phyloP scores from a whole-genome alignment of 2,329 filamentous ascomycete genomes.

The Xylaria polymorpha region DNA sequence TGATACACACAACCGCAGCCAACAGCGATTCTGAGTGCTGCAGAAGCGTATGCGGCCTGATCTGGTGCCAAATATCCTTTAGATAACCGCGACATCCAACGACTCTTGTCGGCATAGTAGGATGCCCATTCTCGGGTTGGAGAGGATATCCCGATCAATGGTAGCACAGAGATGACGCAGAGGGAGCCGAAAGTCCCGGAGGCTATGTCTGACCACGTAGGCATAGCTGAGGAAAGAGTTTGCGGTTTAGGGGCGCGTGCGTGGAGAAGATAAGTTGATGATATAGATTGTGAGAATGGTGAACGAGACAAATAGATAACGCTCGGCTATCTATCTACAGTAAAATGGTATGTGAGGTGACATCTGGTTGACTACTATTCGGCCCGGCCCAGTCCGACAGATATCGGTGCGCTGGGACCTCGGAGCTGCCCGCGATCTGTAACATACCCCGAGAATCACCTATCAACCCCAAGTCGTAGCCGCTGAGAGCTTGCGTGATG shows the following conservation, averaged over 20 bases:
- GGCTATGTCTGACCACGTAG: conserved; percentile 18
- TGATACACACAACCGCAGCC: conserved; percentile 41
- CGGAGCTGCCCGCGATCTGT: too few species aligned
- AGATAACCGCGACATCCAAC: conserved; percentile 39
- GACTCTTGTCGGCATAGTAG: conserved; percentile 45
- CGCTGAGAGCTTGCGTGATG: too few species aligned
- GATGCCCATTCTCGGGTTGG: conserved; percentile 37
- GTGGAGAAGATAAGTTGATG: background rate
- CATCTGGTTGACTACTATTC: background rate
- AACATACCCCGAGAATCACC: too few species aligned
- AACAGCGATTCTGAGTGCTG: conserved; percentile 39
- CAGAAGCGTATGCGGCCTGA: conserved; percentile 39
- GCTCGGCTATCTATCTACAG: too few species aligned
- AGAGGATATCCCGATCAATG: conserved; percentile 43
- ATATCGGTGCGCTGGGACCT: conserved; percentile 2
- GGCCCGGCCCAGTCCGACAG: background rate
- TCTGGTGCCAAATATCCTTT: conserved; percentile 37
- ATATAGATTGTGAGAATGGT: background rate
- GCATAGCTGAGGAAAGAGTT: background rate
- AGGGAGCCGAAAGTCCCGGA: conserved; percentile 40
- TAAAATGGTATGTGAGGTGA: background rate
- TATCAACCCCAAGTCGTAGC: too few species aligned
- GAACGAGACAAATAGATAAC: background rate
- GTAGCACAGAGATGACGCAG: conserved; percentile 42
- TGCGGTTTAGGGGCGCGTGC: background rate